Conservation (phyloP, 2,329 filamentous ascomycete genomes). For the Daldinia eschscholtzii region DNA sequence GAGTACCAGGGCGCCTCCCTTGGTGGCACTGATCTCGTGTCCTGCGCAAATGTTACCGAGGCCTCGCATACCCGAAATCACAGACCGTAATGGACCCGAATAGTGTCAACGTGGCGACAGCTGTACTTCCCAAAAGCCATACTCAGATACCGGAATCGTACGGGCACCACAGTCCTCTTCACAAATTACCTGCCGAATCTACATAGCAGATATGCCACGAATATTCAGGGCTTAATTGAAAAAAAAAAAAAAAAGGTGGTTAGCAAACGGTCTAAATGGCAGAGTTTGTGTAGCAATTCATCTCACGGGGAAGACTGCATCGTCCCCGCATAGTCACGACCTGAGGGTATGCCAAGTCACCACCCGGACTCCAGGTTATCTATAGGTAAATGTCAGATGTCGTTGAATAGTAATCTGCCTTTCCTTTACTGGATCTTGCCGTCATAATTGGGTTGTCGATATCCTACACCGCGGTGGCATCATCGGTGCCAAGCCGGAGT, state of each 20-base stretch:
- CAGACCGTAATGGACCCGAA: neutral
- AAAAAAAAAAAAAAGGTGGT: neutral
- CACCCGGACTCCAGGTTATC: neutral
- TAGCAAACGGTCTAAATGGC: neutral
- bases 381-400: neutral
- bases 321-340: neutral
- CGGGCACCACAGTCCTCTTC: conserved; percentile 2
- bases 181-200: conserved; percentile 6
- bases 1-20: conserved; percentile 1
- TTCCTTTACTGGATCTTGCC: neutral
- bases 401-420: conserved; percentile 13
- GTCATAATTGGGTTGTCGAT: conserved; percentile 33
- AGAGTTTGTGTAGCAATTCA: neutral
- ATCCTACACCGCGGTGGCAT: conserved; percentile 42
- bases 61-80: no score
- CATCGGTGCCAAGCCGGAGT: conserved; percentile 38
- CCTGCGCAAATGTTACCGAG: conserved; percentile 10
- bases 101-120: neutral
- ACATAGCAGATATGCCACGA: neutral
- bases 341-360: neutral
- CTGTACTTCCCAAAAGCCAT: neutral
- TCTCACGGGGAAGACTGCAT: neutral
- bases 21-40: neutral
- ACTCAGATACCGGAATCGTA: neutral
- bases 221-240: no score